Evolutionary conservation across 2,329 filamentous ascomycete genomes (phyloP).

Genomic region (Pleomassaria siparia): DNA sequence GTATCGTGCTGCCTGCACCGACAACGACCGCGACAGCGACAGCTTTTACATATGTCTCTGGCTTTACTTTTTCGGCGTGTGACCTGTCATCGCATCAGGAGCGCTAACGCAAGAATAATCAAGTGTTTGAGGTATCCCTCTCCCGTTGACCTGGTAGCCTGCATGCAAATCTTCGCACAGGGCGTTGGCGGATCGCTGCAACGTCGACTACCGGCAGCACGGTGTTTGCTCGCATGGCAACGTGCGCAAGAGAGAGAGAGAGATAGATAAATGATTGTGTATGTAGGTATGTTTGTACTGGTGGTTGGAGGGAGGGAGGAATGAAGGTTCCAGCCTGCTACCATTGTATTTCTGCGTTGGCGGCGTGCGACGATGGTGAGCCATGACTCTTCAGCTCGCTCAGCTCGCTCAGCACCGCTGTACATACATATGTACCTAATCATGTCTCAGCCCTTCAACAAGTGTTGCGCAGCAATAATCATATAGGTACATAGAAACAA

Average conservation of each 20-base stretch:
- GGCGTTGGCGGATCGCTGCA: background rate
- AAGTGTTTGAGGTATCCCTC: slow-evolving; percentile 13
- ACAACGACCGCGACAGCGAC: background rate
- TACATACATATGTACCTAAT: background rate
- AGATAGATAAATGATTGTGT: too few relatives aligned
- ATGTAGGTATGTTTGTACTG: too few relatives aligned
- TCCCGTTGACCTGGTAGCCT: slow-evolving; percentile 18
- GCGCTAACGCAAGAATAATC: too few relatives aligned
- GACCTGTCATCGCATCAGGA: slow-evolving; percentile 6
- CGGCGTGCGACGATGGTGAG: background rate
- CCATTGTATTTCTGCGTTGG: background rate
- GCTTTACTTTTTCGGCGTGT: slow-evolving; percentile 3
- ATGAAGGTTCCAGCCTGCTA: too few relatives aligned
- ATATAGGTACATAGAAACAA: too few relatives aligned
- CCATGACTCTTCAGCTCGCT: background rate
- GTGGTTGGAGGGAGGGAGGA: too few relatives aligned
- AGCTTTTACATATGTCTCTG: slow-evolving; percentile 2
- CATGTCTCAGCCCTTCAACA: background rate
- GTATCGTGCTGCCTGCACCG: background rate
- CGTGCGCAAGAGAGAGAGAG: background rate
- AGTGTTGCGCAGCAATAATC: slow-evolving; percentile 2
- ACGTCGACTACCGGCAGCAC: background rate
- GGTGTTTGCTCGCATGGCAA: slow-evolving; percentile 2
- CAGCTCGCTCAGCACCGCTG: too few relatives aligned
- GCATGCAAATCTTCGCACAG: slow-evolving; percentile 3